Conservation (phyloP, 257 asterid genomes). For the Jacaranda copaia region DNA sequence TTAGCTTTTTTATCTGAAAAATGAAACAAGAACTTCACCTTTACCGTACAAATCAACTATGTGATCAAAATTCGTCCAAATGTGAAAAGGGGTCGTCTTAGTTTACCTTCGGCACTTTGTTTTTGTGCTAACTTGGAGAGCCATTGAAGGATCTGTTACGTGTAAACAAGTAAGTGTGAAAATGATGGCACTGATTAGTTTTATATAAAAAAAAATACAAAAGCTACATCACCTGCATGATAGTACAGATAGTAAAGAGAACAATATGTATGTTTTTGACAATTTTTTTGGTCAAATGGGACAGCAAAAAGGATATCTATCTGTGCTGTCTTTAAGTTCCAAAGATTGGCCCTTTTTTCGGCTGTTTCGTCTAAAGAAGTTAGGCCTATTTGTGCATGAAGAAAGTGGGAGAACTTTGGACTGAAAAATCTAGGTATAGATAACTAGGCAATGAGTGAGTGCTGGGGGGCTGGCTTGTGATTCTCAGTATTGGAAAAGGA, state of each 20-base stretch:
- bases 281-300: neutral
- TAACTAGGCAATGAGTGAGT: too few species aligned
- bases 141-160: conserved; percentile 26
- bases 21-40: neutral
- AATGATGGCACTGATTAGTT: too few species aligned
- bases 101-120: neutral
- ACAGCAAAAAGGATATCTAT: too few species aligned
- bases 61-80: too few species aligned
- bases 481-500: neutral
- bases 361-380: neutral
- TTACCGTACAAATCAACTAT: too few species aligned
- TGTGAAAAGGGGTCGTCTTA: too few species aligned
- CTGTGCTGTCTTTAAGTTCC: too few species aligned
- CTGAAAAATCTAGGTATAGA: too few species aligned
- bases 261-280: neutral
- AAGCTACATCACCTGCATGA: conserved; percentile 17
- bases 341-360: too few species aligned
- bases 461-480: too few species aligned
- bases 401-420: neutral
- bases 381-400: neutral
- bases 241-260: neutral
- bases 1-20: neutral
- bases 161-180: too few species aligned
- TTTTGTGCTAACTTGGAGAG: conserved; percentile 19
- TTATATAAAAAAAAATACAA: too few species aligned